phyloP scores from a whole-genome alignment of 176 grass and related monocot genomes.

The Zea mays region Zm-B73-REFERENCE-NAM-5.0 NC_050097.1:226754501-226755000 shows the following conservation, averaged over 20 bases:
- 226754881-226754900: not conserved
- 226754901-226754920: not conserved
- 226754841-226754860: slow-evolving; percentile 28
- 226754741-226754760: not conserved
- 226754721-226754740: not conserved
- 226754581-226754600: slow-evolving; percentile 38
- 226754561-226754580: slow-evolving; percentile 25
- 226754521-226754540: not conserved
- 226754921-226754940: not conserved
- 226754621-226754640: not conserved
- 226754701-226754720: not conserved
- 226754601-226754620: not conserved
- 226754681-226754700: not conserved
- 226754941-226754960: not conserved
- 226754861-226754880: slow-evolving; percentile 3
- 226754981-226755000: slow-evolving; percentile 20
- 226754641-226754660: not conserved
- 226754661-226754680: not conserved
- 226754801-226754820: not conserved
- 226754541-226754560: not conserved
- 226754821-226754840: slow-evolving; percentile 7
- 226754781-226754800: not conserved
- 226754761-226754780: not conserved
- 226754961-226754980: not conserved
- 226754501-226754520: not conserved